Percentiles rank a stretch among this genome's conserved stretches.
phyloP scores from a whole-genome alignment of 441 rosid species.

The Erodium trifolium region DNA sequence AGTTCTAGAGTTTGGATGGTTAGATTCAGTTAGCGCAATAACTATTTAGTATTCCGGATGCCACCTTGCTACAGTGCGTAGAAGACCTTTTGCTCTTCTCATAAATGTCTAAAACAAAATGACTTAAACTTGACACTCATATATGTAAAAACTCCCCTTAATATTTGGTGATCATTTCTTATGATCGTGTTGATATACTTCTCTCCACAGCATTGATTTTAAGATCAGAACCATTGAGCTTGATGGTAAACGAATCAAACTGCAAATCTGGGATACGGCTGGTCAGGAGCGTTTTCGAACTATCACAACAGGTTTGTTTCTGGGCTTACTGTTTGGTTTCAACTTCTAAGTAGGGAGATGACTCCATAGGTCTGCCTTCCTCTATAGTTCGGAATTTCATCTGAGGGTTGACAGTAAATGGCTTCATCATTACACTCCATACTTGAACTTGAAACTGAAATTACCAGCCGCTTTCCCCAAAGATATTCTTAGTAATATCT shows the following conservation, averaged over 20 bases:
- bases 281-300: constrained; percentile 98
- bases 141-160: no score
- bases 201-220: constrained; percentile 59
- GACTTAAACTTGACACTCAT: no score
- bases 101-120: no score
- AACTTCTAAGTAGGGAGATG: not conserved
- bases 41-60: not conserved
- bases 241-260: constrained; percentile 89
- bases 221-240: constrained; percentile 97
- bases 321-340: not conserved
- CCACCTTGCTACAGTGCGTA: not conserved
- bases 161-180: no score
- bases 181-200: not conserved
- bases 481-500: not conserved
- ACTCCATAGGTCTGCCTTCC: not conserved
- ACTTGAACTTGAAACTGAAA: constrained; percentile 30
- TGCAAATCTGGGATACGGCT: constrained; percentile 99
- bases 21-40: constrained; percentile 1
- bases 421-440: not conserved
- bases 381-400: not conserved
- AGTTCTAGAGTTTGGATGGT: constrained; percentile 3
- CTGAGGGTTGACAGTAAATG: not conserved
- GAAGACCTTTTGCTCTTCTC: not conserved
- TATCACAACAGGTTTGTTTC: constrained; percentile 71
- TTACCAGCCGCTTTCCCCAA: not conserved